Evolutionary conservation across 352 stramenopile species (phyloP), one percentile per base, ranked within the genome.

Genomic region (Pythium rishiriense): DNA sequence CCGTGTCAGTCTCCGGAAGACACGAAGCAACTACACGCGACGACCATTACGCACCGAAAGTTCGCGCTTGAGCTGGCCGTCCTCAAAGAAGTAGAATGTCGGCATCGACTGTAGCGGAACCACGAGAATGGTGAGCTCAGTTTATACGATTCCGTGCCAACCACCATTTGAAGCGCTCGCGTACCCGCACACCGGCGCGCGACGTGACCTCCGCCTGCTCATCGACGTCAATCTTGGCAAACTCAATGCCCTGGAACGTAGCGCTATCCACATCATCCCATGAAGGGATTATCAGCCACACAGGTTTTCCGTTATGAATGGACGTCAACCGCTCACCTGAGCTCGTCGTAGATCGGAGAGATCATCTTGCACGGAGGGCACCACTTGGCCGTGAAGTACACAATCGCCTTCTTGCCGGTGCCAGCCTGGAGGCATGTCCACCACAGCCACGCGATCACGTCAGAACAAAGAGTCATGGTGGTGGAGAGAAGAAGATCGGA

Each of bases 311-410:
- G 35, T 39, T 31, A 11, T 22, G 24, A 14, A 47, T 46, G 15
- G 5, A 17, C 31, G 17, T 14, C 21, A 4, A 28, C 35, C 25
- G 62, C 70, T 14, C 48, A 94, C 87, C 84, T 94, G 19, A 97
- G 73, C 39, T 94, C 74, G 58, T 94, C 82, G 69, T 90, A 96
- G 62, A 94, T 89, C 10, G 90, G 90, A 8, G 80, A 85, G 62
- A 97, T 96, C 71, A 95, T 86, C 72, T 96, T 96, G 84, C 90
- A 97, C 11, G 90, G 90, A n/a, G 83, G 81, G 55, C 90, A 97
- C 90, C 90, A 97, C 70, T 85, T 88, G 25, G 90, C 88, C 43
- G 82, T 94, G 62, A 96, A 97, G 73, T 97, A 96, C 48, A 96
- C 87, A 47, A 97, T 81, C 11, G 83, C 69, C 58, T 93, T 93